Evolutionary conservation across 768 basidiomycete species (phyloP), one percentile per base, ranked within the genome.

Genomic region (Lactarius sanguifluus): DNA sequence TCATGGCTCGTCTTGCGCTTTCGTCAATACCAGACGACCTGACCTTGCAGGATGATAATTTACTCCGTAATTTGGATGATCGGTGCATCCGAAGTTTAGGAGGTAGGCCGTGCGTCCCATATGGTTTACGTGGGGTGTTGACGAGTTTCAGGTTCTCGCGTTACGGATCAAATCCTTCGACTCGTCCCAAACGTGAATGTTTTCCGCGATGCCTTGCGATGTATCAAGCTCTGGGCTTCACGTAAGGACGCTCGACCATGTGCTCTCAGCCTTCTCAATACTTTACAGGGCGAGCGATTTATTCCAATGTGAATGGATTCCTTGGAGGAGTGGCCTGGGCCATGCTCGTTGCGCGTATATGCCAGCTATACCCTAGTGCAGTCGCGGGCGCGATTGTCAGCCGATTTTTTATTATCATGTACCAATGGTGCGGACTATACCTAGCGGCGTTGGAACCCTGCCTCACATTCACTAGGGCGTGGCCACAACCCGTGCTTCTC

Each of bases 241-340:
- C 81, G 96, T 96, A 73, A 64, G 92, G 82, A 25, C 67, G 16
- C 58, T 20, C 47, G 55, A 34, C 20, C 57, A 30, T 34, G 23
- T 41, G 20, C 28, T 3, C n/a, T 58, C 20, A 20, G 20, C 41
- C 12, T n/a, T 47, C 12, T 63, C 66, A 41, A 62, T 43, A 5
- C 54, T 54, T 36, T 32, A 52, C 73, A 98, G 96, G 88, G 72
- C 84, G 95, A 78, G 97, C 96, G 30, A 96, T 99, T 67, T 98
- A 98, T 77, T 96, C 95, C 1, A 99, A 99, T 76, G 94, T 98
- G 13, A 94, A 94, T 72, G 97, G 96, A 23, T 99, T 98, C 77
- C 84, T 96, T 38, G 97, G 97, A 64, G 97, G 97, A 73, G 96
- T 98, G 2, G 96, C 96, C 34, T 99, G 97, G 97, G 93, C 96